Evolutionary conservation across 139 green algal species (phyloP).

Genomic region (Chlorella sp.): DNA sequence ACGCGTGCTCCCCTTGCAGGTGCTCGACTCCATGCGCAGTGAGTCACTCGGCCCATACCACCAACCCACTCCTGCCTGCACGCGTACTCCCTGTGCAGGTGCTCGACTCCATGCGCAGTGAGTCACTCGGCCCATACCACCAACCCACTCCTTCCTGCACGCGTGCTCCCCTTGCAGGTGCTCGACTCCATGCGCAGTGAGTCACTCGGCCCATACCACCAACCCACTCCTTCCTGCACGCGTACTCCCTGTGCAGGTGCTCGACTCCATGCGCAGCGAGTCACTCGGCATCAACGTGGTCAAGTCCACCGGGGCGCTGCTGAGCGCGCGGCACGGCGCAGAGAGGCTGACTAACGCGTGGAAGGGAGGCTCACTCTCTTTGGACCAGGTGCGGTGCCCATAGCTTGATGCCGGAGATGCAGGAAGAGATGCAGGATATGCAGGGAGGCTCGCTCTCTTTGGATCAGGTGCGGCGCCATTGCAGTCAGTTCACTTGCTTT

Average conservation of each 20-base stretch:
- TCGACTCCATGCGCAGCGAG: conserved; percentile 49
- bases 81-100: too few relatives aligned
- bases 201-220: too few relatives aligned
- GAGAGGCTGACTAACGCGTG: conserved; percentile 78
- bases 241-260: conserved; percentile 20
- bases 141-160: too few relatives aligned
- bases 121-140: too few relatives aligned
- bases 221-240: background rate
- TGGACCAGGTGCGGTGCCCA: conserved; percentile 55
- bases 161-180: conserved; percentile 16
- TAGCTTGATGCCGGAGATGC: too few relatives aligned
- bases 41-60: too few relatives aligned
- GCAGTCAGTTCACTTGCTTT: too few relatives aligned
- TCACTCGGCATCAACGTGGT: conserved; percentile 50
- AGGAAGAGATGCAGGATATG: too few relatives aligned
- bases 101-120: too few relatives aligned
- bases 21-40: too few relatives aligned
- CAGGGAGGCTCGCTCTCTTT: conserved; percentile 49
- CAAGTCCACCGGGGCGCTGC: conserved; percentile 37
- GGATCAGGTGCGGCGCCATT: conserved; percentile 47
- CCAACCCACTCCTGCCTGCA: too few relatives aligned
- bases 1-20: too few relatives aligned
- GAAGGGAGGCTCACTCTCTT: conserved; percentile 51
- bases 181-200: conserved; percentile 52
- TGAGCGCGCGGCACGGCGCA: conserved; percentile 65